A percentile compares a stretch with the other conserved stretches of the same genome.
phyloP scores from a whole-genome alignment of 2,329 filamentous ascomycete species.

The Beauveria asiatica region DNA sequence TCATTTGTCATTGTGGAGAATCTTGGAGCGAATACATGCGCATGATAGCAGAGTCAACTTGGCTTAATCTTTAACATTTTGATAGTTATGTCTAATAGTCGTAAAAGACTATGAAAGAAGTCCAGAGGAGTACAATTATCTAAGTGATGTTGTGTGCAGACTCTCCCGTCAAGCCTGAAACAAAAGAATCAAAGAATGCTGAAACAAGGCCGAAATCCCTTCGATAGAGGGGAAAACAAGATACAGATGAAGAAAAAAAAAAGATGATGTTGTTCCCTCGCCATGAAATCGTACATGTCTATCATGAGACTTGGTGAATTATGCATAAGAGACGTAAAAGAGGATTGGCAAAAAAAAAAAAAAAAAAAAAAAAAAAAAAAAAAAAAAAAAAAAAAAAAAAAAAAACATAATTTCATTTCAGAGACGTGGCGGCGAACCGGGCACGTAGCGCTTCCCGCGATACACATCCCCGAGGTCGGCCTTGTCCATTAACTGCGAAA shows the following conservation, averaged over 20 bases:
- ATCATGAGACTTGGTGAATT: neutral
- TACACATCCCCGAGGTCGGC: slow-evolving; percentile 35
- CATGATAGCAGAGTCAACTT: neutral
- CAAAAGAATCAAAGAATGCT: neutral
- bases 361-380: neutral
- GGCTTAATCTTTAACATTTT: neutral
- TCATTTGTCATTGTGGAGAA: neutral
- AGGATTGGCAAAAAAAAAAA: neutral
- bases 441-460: slow-evolving; percentile 34
- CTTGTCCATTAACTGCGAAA: slow-evolving; percentile 45
- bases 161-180: neutral
- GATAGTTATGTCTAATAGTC: no score
- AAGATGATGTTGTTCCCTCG: neutral
- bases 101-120: no score
- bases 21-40: neutral
- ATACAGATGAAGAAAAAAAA: neutral
- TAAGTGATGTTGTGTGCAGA: neutral
- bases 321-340: neutral
- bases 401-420: neutral
- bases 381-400: neutral
- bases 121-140: neutral
- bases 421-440: slow-evolving; percentile 26
- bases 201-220: neutral
- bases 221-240: no score
- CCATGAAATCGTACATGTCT: neutral